Conservation (phyloP, 83 land plant species). For the Isoetes engelmannii region DNA sequence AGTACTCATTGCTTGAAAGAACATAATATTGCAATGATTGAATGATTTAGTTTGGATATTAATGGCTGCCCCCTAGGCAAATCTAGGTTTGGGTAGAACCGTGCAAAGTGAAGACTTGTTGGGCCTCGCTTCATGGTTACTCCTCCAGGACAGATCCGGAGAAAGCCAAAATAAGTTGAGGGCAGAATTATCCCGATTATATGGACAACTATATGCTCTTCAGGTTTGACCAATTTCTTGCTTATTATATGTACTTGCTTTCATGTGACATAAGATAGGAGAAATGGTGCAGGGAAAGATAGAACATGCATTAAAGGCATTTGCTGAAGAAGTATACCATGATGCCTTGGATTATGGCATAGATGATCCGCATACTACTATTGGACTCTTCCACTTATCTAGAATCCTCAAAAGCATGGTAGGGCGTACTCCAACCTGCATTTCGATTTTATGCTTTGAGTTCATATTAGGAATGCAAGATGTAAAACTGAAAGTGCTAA, state of each 20-base stretch:
- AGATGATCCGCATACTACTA: conserved; percentile 2
- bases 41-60: too few species aligned
- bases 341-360: not conserved
- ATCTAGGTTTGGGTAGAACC: not conserved
- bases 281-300: not conserved
- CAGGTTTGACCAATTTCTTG: not conserved
- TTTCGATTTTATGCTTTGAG: not conserved
- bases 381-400: conserved; percentile 1
- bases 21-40: too few species aligned
- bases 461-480: not conserved
- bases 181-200: not conserved
- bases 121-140: conserved; percentile 5
- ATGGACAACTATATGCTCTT: conserved; percentile 1
- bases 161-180: not conserved
- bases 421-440: not conserved
- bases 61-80: not conserved
- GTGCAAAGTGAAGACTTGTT: conserved; percentile 6
- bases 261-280: not conserved
- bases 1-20: too few species aligned
- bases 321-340: not conserved
- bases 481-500: not conserved
- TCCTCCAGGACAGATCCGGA: conserved; percentile 2
- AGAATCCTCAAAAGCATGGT: not conserved
- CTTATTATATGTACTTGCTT: not conserved
- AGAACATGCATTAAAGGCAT: not conserved